Conservation (phyloP, 148 eudicot species). For the Diospyros lotus region DNA sequence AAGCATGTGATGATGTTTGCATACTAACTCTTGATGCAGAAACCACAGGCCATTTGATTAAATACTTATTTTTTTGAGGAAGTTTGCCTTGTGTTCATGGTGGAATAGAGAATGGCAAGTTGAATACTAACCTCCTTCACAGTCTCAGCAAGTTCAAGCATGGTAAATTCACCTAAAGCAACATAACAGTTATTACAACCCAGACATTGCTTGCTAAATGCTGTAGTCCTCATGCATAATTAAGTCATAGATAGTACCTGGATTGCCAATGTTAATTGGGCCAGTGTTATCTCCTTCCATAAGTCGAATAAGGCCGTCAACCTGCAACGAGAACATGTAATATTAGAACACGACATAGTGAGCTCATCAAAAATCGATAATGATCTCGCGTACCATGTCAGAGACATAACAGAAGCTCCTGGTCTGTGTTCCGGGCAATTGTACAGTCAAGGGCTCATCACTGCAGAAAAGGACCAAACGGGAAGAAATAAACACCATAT, state of each 20-base stretch:
- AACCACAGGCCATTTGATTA: no score
- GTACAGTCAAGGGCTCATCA: conserved; percentile 85
- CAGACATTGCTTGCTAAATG: neutral
- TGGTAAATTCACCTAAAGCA: conserved; percentile 86
- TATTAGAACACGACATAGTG: neutral
- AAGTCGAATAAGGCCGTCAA: conserved; percentile 76
- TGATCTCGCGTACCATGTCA: conserved; percentile 65
- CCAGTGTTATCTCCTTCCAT: conserved; percentile 87
- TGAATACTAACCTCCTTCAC: conserved; percentile 81
- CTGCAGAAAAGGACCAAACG: conserved; percentile 26
- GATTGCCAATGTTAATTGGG: conserved; percentile 87
- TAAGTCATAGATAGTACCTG: conserved; percentile 39
- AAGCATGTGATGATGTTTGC: no score
- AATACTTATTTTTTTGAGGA: no score
- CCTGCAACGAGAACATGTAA: conserved; percentile 24
- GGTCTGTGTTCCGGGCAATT: conserved; percentile 90
- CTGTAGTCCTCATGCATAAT: neutral
- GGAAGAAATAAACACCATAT: neutral
- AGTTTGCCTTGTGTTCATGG: no score
- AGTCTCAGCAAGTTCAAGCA: conserved; percentile 88
- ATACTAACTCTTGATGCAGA: no score
- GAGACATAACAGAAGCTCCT: conserved; percentile 93
- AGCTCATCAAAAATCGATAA: neutral
- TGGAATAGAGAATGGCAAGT: neutral
- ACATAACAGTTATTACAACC: neutral